These are phyloP conservation scores for Hypoxylon subgilvum DNA, from an alignment of 495 filamentous ascomycete species.

Conservation along the genomic window DNA sequence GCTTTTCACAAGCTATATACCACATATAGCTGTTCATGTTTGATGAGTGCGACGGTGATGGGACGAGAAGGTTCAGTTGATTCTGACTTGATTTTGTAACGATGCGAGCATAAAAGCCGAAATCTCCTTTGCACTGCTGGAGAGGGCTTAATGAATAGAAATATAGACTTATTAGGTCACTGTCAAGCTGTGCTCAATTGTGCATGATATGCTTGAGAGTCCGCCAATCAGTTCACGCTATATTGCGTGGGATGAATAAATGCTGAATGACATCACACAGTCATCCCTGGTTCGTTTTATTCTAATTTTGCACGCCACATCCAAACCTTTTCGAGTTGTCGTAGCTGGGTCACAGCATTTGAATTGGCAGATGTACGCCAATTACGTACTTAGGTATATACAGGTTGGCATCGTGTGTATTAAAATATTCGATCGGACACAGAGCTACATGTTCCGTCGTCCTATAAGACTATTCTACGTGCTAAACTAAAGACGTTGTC, in stretches of 20 bases:
- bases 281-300: too few species aligned
- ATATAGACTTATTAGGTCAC: constrained; percentile 16
- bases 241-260: neutral
- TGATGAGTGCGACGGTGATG: constrained; percentile 30
- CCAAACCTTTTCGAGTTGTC: too few species aligned
- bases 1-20: constrained; percentile 17
- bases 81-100: constrained; percentile 25
- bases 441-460: neutral
- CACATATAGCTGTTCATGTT: constrained; percentile 29
- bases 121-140: constrained; percentile 6
- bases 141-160: constrained; percentile 35
- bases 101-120: constrained; percentile 11
- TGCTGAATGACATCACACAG: neutral
- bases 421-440: too few species aligned
- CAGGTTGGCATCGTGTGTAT: too few species aligned
- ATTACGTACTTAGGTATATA: neutral
- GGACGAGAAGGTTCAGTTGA: constrained; percentile 12
- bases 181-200: neutral
- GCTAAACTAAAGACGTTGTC: neutral
- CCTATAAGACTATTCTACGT: constrained; percentile 1
- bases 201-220: neutral
- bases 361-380: neutral
- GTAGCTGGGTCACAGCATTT: neutral
- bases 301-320: too few species aligned
- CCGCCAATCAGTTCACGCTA: neutral